These are phyloP conservation scores for Coemansia sp. DNA, from an alignment of 192 early-diverging fungal species.

Conservation along the genomic window DNA sequence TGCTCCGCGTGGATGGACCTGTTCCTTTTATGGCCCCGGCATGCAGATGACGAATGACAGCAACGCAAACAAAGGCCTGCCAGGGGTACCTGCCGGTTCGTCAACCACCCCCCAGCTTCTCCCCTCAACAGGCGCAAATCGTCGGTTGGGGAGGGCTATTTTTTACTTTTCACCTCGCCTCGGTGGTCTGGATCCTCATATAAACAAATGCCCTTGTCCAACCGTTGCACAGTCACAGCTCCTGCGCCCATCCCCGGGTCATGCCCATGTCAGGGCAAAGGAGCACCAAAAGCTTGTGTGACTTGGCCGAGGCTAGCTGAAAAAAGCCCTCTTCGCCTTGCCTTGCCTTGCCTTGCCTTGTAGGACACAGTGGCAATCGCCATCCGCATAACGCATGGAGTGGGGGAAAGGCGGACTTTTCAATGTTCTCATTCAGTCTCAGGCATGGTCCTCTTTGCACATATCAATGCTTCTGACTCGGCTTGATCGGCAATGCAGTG, in stretches of 20 bases:
- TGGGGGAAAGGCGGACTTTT: neutral
- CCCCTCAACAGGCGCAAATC: neutral
- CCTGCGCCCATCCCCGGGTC: neutral
- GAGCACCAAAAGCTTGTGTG: neutral
- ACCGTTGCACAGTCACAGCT: neutral
- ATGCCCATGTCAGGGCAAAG: neutral
- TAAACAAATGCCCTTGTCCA: neutral
- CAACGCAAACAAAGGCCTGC: neutral
- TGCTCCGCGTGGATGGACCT: neutral
- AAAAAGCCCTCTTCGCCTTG: neutral
- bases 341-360: neutral
- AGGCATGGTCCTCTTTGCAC: no score
- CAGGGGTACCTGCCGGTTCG: neutral
- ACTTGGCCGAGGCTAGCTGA: neutral
- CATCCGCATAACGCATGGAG: neutral
- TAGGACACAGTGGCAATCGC: neutral
- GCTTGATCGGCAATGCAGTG: neutral
- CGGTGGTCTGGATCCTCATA: neutral
- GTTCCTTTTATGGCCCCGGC: neutral
- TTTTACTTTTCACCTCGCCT: neutral
- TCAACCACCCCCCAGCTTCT: neutral
- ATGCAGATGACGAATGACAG: neutral
- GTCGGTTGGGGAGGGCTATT: neutral
- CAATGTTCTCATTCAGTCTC: constrained; percentile 1
- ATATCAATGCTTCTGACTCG: neutral